Evolutionary conservation across 2,329 filamentous ascomycete genomes (phyloP), one percentile per base, ranked within the genome.

Genomic region (Botrytis elliptica): DNA sequence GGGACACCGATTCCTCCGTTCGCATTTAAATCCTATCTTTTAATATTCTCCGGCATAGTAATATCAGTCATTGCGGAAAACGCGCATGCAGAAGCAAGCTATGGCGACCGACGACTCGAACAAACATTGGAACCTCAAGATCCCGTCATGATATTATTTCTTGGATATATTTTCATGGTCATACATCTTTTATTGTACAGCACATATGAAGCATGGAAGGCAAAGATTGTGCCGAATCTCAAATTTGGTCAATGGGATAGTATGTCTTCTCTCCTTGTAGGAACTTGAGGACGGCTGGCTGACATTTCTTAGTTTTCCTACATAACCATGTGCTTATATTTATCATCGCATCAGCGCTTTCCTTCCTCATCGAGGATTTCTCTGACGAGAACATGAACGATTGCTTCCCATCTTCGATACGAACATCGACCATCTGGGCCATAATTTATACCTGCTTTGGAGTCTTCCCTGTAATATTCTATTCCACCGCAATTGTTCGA

Each of bases 91-190:
- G 71, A 73, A 33, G 38, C 22, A 44, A 70, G 66, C 33, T 70
- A 73, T 42, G 71, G 71, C 1, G 71, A 73, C 38, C 42, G 71
- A 25, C 65, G 71, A n/a, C 65, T 73, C 18, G 66, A 70, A 49
- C 71, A 73, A 55, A 73, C 71, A 22, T 55, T 73, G 16, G 71
- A 73, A 42, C 66, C 71, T 49, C 71, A 73, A 70, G 71, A 73
- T 20, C 71, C 71, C 10, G 71, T 73, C 12, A 22, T 64, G 65
- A 70, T 49, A 49, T 63, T 73, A 29, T 73, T 70, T 70, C n/a
- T 73, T 73, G 71, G 71, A 70, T 73, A 73, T 22, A 33, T 73
- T n/a, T 57, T 70, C 29, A 70, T 73, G 71, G 22, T 57, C 9
- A 33, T 62, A 44, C 65, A 70, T 44, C 44, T 73, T 14, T 25